Percentiles rank a stretch among this genome's conserved stretches.
Conservation (phyloP, 805 yeast genomes). For the Limtongia smithiae region DNA sequence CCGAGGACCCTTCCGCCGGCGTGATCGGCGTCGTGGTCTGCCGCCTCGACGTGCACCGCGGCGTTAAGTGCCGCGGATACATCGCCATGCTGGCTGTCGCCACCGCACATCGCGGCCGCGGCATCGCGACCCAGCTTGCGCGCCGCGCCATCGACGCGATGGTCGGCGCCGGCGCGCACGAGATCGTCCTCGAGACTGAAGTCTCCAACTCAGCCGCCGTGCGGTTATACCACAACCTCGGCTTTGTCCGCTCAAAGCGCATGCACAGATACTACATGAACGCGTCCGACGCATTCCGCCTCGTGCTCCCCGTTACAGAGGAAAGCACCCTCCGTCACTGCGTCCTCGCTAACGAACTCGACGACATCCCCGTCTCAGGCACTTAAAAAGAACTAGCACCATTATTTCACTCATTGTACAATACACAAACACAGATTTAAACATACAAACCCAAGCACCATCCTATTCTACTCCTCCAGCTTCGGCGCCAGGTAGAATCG, state of each 20-base stretch:
- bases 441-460: background rate
- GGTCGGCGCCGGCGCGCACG: slow-evolving; percentile 70
- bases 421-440: background rate
- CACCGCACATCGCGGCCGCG: slow-evolving; percentile 64
- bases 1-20: slow-evolving; percentile 31
- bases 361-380: background rate
- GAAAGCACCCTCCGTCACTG: slow-evolving; percentile 51
- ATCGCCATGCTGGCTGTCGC: slow-evolving; percentile 95
- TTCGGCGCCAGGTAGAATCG: slow-evolving; percentile 97
- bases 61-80: slow-evolving; percentile 76
- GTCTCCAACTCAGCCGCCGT: slow-evolving; percentile 72
- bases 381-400: background rate
- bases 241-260: slow-evolving; percentile 70
- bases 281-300: slow-evolving; percentile 87
- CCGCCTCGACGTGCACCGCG: slow-evolving; percentile 72
- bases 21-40: slow-evolving; percentile 71
- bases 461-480: slow-evolving; percentile 61
- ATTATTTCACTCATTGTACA: background rate
- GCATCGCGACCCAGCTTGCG: slow-evolving; percentile 76
- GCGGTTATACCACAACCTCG: slow-evolving; percentile 65
- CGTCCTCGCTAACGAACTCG: slow-evolving; percentile 4
- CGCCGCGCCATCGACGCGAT: slow-evolving; percentile 58
- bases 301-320: slow-evolving; percentile 74
- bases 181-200: slow-evolving; percentile 81
- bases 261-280: slow-evolving; percentile 83